phyloP scores from a whole-genome alignment of 768 basidiomycete genomes.

The Amanita subjunquillea region DNA sequence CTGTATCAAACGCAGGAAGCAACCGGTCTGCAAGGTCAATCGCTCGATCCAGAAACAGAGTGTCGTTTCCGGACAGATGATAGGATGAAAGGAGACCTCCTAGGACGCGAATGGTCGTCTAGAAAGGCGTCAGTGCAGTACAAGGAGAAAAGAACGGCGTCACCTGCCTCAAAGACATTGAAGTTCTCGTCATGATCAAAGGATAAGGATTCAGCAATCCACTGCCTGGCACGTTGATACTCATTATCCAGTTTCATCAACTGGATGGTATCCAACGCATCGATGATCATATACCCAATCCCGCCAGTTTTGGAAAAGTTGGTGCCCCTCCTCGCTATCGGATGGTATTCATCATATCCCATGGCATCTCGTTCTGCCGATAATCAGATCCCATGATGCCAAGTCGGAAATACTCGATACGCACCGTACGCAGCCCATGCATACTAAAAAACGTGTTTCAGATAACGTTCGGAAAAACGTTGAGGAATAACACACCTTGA shows the following conservation, averaged over 20 bases:
- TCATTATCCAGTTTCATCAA: conserved; percentile 80
- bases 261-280: conserved; percentile 83
- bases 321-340: conserved; percentile 60
- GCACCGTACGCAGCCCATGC: conserved; percentile 84
- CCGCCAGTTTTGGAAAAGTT: conserved; percentile 73
- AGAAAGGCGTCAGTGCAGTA: not conserved
- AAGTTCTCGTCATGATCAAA: conserved; percentile 78
- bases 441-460: conserved; percentile 35
- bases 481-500: conserved; percentile 43
- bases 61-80: conserved; percentile 65
- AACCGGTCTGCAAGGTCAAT: conserved; percentile 79
- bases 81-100: conserved; percentile 87
- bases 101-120: conserved; percentile 90
- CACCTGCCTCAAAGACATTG: conserved; percentile 81
- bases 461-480: not conserved
- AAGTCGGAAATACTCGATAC: conserved; percentile 8
- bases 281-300: conserved; percentile 86
- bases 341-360: conserved; percentile 90
- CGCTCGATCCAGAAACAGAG: conserved; percentile 68
- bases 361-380: conserved; percentile 79
- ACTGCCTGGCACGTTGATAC: conserved; percentile 67
- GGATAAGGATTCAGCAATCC: conserved; percentile 59
- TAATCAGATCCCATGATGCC: not conserved
- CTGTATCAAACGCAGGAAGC: conserved; percentile 73
- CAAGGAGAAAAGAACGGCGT: conserved; percentile 39